phyloP scores from a whole-genome alignment of 2,329 filamentous ascomycete species.

The Sarocladium oryzae region DNA sequence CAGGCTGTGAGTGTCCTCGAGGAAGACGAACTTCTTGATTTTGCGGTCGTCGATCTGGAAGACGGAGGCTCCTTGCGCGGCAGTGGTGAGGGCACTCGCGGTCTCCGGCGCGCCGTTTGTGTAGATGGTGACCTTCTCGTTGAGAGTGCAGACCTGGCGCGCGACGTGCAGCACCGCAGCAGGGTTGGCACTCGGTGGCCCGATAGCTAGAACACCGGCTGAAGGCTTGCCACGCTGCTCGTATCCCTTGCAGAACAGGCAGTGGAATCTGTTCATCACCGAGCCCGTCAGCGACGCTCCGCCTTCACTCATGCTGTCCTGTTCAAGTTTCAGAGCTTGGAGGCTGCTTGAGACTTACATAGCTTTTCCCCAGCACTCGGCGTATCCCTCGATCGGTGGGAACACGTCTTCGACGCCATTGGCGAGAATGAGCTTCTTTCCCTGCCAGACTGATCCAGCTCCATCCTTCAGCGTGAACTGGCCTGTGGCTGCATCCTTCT shows the following conservation, averaged over 20 bases:
- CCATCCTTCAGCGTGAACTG: neutral
- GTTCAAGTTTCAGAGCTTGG: no score
- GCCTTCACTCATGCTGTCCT: neutral
- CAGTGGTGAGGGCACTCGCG: neutral
- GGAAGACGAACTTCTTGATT: conserved; percentile 24
- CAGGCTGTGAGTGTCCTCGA: conserved; percentile 14
- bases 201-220: conserved; percentile 39
- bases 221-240: conserved; percentile 44
- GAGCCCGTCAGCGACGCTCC: neutral
- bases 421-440: conserved; percentile 44
- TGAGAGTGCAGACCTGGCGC: conserved; percentile 37
- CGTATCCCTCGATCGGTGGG: conserved; percentile 23
- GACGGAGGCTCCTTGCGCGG: conserved; percentile 17
- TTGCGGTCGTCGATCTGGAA: conserved; percentile 27
- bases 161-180: conserved; percentile 31
- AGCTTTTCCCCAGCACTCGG: neutral
- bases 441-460: conserved; percentile 25
- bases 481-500: conserved; percentile 15
- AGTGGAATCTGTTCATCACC: conserved; percentile 45
- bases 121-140: conserved; percentile 41
- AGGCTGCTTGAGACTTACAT: conserved; percentile 24
- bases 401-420: conserved; percentile 39
- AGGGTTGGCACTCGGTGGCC: conserved; percentile 22
- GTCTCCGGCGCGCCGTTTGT: conserved; percentile 34
- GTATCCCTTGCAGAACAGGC: conserved; percentile 53